These are phyloP conservation scores for Termitomyces sp. DNA, from an alignment of 768 basidiomycete species.

Conservation along the genomic window DNA sequence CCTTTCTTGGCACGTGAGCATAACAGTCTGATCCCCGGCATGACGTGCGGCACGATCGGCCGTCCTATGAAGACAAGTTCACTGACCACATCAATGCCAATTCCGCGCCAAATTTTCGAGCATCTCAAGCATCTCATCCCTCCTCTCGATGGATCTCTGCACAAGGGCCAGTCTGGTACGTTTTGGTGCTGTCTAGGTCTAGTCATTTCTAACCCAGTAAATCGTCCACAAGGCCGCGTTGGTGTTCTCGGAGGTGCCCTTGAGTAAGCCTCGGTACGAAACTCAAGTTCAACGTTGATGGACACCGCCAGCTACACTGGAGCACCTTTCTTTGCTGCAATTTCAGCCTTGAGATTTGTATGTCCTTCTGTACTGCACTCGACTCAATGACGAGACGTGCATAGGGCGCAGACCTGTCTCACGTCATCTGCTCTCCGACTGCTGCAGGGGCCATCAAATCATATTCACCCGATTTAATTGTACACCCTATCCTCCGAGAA, in stretches of 20 bases:
- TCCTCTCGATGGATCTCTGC: slow-evolving; percentile 80
- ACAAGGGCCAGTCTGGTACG: slow-evolving; percentile 92
- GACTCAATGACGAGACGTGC: background rate
- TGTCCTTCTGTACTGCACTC: slow-evolving; percentile 15
- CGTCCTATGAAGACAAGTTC: background rate
- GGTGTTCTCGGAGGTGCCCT: slow-evolving; percentile 91
- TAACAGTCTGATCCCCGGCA: too few relatives aligned
- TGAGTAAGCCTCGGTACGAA: slow-evolving; percentile 55
- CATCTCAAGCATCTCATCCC: slow-evolving; percentile 84
- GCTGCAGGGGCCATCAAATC: slow-evolving; percentile 94
- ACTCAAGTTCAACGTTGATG: background rate
- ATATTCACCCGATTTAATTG: slow-evolving; percentile 95
- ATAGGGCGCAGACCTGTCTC: slow-evolving; percentile 90
- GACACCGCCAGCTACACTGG: slow-evolving; percentile 74
- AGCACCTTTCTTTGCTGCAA: slow-evolving; percentile 93
- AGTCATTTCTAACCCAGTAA: background rate
- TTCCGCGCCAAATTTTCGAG: slow-evolving; percentile 56
- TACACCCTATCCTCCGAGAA: slow-evolving; percentile 84
- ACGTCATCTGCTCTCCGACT: slow-evolving; percentile 93
- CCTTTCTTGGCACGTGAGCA: too few relatives aligned
- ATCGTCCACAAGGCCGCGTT: slow-evolving; percentile 58
- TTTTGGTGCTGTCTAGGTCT: slow-evolving; percentile 1
- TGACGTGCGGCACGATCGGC: too few relatives aligned
- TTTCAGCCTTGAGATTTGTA: slow-evolving; percentile 85
- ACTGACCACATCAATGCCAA: slow-evolving; percentile 41